Percentiles rank a stretch among this genome's conserved stretches.
Evolutionary conservation across 768 basidiomycete genomes (phyloP).

Genomic region (Leccinum boreale): DNA sequence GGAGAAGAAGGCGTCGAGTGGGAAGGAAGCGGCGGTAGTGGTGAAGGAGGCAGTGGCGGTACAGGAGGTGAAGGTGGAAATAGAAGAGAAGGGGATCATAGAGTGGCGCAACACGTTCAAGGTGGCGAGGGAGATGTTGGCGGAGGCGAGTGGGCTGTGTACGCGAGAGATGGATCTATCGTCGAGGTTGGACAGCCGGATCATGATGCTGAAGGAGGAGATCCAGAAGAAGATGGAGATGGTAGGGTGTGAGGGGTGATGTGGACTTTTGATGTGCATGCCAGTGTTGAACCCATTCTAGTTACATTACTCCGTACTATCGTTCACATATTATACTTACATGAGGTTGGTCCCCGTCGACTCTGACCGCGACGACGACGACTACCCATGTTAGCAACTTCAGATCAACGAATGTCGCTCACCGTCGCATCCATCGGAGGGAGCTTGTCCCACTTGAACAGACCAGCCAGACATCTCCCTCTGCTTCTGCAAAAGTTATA

Average conservation of each 20-base stretch:
- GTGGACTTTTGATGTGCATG: not conserved
- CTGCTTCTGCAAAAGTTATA: conserved; percentile 91
- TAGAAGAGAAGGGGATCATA: conserved; percentile 5
- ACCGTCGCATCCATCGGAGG: conserved; percentile 39
- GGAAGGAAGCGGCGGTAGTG: not conserved
- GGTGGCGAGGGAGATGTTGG: conserved; percentile 48
- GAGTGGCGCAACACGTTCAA: conserved; percentile 50
- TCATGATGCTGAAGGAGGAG: conserved; percentile 69
- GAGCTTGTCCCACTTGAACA: conserved; percentile 32
- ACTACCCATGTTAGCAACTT: conserved; percentile 33
- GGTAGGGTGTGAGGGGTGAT: conserved; percentile 25
- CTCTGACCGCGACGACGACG: conserved; percentile 5
- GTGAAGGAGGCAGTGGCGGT: not conserved
- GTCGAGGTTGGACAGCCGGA: conserved; percentile 65
- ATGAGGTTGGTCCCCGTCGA: conserved; percentile 1
- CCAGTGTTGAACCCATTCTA: not conserved
- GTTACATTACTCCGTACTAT: conserved; percentile 14
- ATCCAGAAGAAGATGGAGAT: conserved; percentile 58
- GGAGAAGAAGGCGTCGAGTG: not conserved
- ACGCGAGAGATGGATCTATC: conserved; percentile 59
- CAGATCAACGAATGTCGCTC: conserved; percentile 58
- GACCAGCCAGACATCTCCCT: conserved; percentile 53
- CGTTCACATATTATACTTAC: conserved; percentile 1
- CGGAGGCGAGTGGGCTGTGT: conserved; percentile 44
- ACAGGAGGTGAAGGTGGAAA: not conserved